A percentile compares a stretch with the other conserved stretches of the same genome.
Evolutionary conservation across 805 yeast species (phyloP).

Genomic region (Starmerella vitae): DNA sequence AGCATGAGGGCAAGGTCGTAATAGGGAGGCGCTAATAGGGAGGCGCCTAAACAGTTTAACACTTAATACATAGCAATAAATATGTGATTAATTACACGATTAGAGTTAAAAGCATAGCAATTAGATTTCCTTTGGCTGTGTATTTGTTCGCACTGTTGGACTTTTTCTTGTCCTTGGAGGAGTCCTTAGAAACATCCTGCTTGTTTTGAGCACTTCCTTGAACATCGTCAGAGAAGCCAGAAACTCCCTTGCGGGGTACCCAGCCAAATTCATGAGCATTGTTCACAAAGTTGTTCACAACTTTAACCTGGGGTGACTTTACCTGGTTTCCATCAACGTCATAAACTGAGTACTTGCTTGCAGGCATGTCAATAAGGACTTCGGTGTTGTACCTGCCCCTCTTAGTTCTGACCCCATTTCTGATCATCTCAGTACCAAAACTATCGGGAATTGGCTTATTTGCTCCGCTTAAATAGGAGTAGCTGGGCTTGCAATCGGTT

Average conservation of each 20-base stretch:
- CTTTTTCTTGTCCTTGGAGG: too few species aligned
- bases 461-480: slow-evolving; percentile 15
- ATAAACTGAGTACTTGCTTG: slow-evolving; percentile 19
- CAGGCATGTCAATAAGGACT: slow-evolving; percentile 13
- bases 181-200: too few species aligned
- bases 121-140: too few species aligned
- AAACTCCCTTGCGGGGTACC: not conserved
- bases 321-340: slow-evolving; percentile 20
- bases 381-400: slow-evolving; percentile 20
- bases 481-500: slow-evolving; percentile 12
- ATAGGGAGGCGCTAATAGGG: too few species aligned
- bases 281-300: slow-evolving; percentile 10
- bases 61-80: not conserved
- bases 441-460: slow-evolving; percentile 24
- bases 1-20: not conserved
- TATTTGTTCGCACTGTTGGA: too few species aligned
- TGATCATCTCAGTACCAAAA: slow-evolving; percentile 26
- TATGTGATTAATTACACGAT: not conserved
- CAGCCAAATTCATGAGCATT: slow-evolving; percentile 1
- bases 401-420: slow-evolving; percentile 24
- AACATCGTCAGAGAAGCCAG: too few species aligned
- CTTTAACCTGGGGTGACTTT: slow-evolving; percentile 7
- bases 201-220: too few species aligned
- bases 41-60: too few species aligned
- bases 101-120: too few species aligned